Conservation (phyloP, 83 land plant genomes). For the Picea abies region DNA sequence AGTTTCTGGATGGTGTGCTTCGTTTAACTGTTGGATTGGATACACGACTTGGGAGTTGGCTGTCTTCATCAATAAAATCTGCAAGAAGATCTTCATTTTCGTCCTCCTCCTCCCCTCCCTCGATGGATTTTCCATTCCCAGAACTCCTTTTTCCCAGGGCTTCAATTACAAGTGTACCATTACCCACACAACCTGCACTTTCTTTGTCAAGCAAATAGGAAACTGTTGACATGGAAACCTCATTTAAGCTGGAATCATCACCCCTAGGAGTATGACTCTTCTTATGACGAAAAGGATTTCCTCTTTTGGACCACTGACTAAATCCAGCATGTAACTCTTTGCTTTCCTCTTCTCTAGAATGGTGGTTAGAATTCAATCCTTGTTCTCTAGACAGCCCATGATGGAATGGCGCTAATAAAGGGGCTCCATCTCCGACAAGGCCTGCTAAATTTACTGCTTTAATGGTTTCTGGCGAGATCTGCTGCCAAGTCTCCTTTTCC, state of each 20-base stretch:
- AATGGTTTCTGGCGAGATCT: conserved; percentile 66
- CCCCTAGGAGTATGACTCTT: background rate
- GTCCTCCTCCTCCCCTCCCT: conserved; percentile 54
- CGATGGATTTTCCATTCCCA: background rate
- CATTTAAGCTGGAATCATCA: conserved; percentile 2
- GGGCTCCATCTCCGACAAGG: conserved; percentile 92
- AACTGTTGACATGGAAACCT: background rate
- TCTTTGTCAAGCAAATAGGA: background rate
- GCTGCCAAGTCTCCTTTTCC: conserved; percentile 88
- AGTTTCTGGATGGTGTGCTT: conserved; percentile 25
- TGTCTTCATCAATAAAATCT: conserved; percentile 99
- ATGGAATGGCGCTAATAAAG: conserved; percentile 48
- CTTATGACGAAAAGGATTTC: conserved; percentile 75
- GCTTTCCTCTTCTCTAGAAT: conserved; percentile 17
- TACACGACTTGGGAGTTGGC: conserved; percentile 92
- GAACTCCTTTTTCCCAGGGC: conserved; percentile 10
- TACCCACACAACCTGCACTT: background rate
- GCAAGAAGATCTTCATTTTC: conserved; percentile 98
- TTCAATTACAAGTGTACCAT: background rate
- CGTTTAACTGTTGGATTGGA: conserved; percentile 33
- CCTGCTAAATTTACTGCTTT: conserved; percentile 84
- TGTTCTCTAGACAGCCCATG: conserved; percentile 19
- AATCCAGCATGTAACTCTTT: conserved; percentile 60
- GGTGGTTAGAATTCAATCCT: conserved; percentile 26
- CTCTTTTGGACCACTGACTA: conserved; percentile 67